A percentile compares a stretch with the other conserved stretches of the same genome.
Evolutionary conservation across 1,284 basidiomycete species (phyloP).

Genomic region (Gymnopus androsaceus): DNA sequence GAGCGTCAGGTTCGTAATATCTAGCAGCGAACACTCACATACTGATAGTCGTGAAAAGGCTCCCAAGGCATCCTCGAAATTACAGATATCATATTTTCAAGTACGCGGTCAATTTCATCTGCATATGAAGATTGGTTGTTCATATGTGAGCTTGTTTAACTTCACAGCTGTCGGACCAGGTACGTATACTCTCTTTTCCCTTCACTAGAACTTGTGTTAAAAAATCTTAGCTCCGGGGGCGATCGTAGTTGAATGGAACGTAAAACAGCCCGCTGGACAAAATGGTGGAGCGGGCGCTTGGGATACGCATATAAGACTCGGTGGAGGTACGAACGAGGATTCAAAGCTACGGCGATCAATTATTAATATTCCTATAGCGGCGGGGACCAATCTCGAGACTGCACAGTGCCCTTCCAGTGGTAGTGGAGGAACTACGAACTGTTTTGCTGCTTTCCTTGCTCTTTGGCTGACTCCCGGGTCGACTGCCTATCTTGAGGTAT

Average conservation of each 20-base stretch:
- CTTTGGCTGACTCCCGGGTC: slow-evolving; percentile 52
- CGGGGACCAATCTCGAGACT: slow-evolving; percentile 44
- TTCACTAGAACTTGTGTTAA: neutral
- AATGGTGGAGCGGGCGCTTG: slow-evolving; percentile 57
- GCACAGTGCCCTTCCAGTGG: slow-evolving; percentile 36
- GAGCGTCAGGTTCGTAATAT: too few species aligned
- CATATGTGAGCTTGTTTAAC: too few species aligned
- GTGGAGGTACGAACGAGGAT: slow-evolving; percentile 28
- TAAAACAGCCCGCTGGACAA: slow-evolving; percentile 43
- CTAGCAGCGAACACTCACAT: too few species aligned
- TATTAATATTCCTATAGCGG: slow-evolving; percentile 40
- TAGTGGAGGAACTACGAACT: slow-evolving; percentile 32
- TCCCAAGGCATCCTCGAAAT: slow-evolving; percentile 43
- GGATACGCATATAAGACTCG: slow-evolving; percentile 53
- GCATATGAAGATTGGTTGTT: too few species aligned
- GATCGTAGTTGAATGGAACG: slow-evolving; percentile 61
- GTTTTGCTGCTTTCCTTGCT: slow-evolving; percentile 54
- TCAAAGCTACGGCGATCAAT: slow-evolving; percentile 19
- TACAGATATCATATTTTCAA: slow-evolving; percentile 47
- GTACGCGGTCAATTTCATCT: slow-evolving; percentile 32
- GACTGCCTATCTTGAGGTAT: slow-evolving; percentile 47
- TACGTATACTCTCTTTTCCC: slow-evolving; percentile 22
- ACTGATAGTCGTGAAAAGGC: too few species aligned
- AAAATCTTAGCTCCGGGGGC: slow-evolving; percentile 48
- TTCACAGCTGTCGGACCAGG: slow-evolving; percentile 46